Conservation (phyloP, 1,139 yeast species). For the Meyerozyma elateridarum region DNA sequence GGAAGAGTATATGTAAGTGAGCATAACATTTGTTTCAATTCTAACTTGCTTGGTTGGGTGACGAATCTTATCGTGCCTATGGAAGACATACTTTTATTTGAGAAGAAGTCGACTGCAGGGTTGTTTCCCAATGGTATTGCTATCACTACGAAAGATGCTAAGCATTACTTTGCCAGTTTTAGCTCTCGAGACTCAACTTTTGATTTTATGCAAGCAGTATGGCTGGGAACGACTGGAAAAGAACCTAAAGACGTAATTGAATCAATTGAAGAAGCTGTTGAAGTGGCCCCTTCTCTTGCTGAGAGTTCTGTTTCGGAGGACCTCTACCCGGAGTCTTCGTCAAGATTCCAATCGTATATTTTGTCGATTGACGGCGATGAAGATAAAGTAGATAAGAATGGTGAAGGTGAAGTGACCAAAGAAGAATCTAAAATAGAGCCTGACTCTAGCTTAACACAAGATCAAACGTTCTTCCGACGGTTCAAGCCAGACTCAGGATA, state of each 20-base stretch:
- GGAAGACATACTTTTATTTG: slow-evolving; percentile 67
- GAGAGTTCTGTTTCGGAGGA: slow-evolving; percentile 1
- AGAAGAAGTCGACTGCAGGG: slow-evolving; percentile 70
- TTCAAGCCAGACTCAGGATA: slow-evolving; percentile 30
- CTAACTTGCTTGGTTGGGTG: slow-evolving; percentile 92
- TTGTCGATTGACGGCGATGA: slow-evolving; percentile 30
- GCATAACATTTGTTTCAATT: slow-evolving; percentile 77
- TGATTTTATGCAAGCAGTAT: slow-evolving; percentile 59
- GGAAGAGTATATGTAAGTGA: slow-evolving; percentile 87
- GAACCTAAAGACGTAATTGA: slow-evolving; percentile 5
- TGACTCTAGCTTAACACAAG: too few species aligned
- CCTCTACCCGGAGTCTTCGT: slow-evolving; percentile 8
- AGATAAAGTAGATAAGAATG: slow-evolving; percentile 20
- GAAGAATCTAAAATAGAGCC: slow-evolving; percentile 8
- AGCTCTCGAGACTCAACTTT: slow-evolving; percentile 75
- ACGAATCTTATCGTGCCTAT: slow-evolving; percentile 72
- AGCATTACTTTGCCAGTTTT: slow-evolving; percentile 82
- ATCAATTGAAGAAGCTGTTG: not conserved
- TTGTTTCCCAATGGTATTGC: slow-evolving; percentile 82
- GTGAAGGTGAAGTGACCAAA: slow-evolving; percentile 7
- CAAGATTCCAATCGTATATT: slow-evolving; percentile 25
- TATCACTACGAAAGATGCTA: slow-evolving; percentile 63
- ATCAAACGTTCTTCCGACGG: too few species aligned
- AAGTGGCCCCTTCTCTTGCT: not conserved
- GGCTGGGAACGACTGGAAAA: slow-evolving; percentile 36